Evolutionary conservation across 2,329 filamentous ascomycete genomes (phyloP).

Genomic region (Ophiostoma sp.): DNA sequence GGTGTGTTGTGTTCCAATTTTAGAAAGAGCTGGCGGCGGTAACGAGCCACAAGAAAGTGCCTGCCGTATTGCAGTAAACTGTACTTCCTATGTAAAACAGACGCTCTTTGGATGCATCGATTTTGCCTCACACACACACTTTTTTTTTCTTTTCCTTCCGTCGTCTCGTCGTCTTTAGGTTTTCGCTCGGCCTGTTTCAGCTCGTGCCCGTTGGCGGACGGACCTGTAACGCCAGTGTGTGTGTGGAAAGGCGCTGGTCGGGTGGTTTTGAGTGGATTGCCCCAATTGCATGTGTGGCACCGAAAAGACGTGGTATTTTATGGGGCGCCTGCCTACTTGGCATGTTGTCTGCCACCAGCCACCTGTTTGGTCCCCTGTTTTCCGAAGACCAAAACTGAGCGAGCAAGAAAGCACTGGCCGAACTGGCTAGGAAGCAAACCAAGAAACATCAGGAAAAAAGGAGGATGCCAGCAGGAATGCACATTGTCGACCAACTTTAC

Average conservation of each 20-base stretch:
- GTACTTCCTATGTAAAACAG: no score
- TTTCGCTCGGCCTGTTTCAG: background rate
- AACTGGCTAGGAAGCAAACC: background rate
- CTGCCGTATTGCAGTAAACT: background rate
- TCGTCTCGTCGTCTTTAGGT: background rate
- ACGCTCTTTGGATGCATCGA: background rate
- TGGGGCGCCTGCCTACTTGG: background rate
- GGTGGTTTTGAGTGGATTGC: background rate
- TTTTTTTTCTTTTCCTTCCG: background rate
- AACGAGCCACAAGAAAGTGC: background rate
- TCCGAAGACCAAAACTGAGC: background rate
- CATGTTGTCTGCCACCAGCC: background rate
- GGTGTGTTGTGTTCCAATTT: background rate
- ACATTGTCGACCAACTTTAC: background rate
- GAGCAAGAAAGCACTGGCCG: background rate
- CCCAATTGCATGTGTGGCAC: background rate
- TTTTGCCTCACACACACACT: background rate
- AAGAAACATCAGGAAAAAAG: background rate
- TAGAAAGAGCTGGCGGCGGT: background rate
- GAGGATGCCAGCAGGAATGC: background rate
- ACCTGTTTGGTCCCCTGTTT: background rate
- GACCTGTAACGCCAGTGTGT: background rate
- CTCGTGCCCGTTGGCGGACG: background rate
- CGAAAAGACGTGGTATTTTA: background rate
- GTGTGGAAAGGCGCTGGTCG: background rate